Evolutionary conservation across 305 asterid species (phyloP).

Genomic region (Stenogyne calaminthoides): DNA sequence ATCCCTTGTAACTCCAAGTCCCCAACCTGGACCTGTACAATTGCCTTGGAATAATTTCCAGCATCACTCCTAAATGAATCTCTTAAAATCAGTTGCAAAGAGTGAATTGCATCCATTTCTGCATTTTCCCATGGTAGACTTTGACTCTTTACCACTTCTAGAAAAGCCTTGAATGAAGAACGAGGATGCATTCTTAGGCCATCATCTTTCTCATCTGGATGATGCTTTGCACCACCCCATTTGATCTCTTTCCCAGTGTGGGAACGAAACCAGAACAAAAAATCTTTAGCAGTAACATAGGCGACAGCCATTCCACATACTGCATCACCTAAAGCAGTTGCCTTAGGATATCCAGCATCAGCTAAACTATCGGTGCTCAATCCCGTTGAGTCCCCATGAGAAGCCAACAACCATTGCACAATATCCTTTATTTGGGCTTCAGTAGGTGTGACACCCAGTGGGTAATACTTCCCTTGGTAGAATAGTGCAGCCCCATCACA

Average conservation of each 20-base stretch:
- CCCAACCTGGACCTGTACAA: slow-evolving; percentile 16
- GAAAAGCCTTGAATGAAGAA: slow-evolving; percentile 76
- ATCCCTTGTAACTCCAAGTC: slow-evolving; percentile 49
- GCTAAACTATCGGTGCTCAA: slow-evolving; percentile 81
- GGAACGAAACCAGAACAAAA: slow-evolving; percentile 83
- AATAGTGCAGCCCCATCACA: slow-evolving; percentile 83
- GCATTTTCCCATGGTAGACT: slow-evolving; percentile 86
- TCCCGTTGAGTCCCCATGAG: slow-evolving; percentile 75
- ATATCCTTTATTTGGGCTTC: slow-evolving; percentile 73
- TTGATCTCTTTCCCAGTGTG: slow-evolving; percentile 73
- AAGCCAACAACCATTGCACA: slow-evolving; percentile 61
- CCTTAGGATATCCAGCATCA: slow-evolving; percentile 82
- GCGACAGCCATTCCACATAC: slow-evolving; percentile 91
- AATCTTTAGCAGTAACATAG: slow-evolving; percentile 61
- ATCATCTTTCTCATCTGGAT: slow-evolving; percentile 75
- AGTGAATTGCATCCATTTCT: slow-evolving; percentile 85
- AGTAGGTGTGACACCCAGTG: slow-evolving; percentile 66
- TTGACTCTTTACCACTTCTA: slow-evolving; percentile 79
- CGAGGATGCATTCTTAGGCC: slow-evolving; percentile 87
- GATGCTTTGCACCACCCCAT: slow-evolving; percentile 94
- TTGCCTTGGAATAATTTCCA: slow-evolving; percentile 47
- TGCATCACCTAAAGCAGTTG: slow-evolving; percentile 65
- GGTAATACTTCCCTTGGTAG: slow-evolving; percentile 61
- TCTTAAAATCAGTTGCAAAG: slow-evolving; percentile 76
- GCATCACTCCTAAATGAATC: slow-evolving; percentile 65